Evolutionary conservation across 73 alveolate species (phyloP).

Genomic region (Blepharisma japonicum): DNA sequence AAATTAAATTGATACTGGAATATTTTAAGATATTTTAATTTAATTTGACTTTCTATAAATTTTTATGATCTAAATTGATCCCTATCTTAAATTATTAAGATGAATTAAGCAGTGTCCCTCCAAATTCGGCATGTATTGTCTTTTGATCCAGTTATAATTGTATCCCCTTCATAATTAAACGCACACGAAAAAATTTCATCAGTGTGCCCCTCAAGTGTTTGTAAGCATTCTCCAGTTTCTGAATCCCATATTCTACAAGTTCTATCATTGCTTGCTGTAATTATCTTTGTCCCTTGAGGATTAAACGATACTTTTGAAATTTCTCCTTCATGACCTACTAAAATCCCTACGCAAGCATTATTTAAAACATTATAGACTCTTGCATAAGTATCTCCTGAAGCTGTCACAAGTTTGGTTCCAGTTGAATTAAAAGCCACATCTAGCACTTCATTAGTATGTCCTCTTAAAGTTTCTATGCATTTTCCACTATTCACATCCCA

Average conservation of each 20-base stretch:
- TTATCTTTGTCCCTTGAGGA: constrained; percentile 95
- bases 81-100: no score
- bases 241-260: constrained; percentile 98
- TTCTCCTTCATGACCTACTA: constrained; percentile 96
- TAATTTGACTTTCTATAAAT: no score
- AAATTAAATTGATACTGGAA: no score
- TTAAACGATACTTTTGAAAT: constrained; percentile 94
- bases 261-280: constrained; percentile 96
- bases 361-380: constrained; percentile 93
- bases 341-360: constrained; percentile 66
- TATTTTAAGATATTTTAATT: no score
- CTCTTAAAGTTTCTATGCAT: constrained; percentile 94
- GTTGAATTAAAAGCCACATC: constrained; percentile 95
- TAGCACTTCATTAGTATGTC: constrained; percentile 88
- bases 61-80: no score
- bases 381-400: constrained; percentile 96
- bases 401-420: constrained; percentile 97
- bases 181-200: constrained; percentile 99
- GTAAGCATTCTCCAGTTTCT: constrained; percentile 97
- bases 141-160: constrained; percentile 95
- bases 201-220: constrained; percentile 98
- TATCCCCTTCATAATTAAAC: constrained; percentile 99
- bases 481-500: constrained; percentile 98
- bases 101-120: neutral
- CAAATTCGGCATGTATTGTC: constrained; percentile 81